These are phyloP conservation scores for Phytophthora palmivora DNA, from an alignment of 352 stramenopile genomes.

Conservation along the genomic window DNA sequence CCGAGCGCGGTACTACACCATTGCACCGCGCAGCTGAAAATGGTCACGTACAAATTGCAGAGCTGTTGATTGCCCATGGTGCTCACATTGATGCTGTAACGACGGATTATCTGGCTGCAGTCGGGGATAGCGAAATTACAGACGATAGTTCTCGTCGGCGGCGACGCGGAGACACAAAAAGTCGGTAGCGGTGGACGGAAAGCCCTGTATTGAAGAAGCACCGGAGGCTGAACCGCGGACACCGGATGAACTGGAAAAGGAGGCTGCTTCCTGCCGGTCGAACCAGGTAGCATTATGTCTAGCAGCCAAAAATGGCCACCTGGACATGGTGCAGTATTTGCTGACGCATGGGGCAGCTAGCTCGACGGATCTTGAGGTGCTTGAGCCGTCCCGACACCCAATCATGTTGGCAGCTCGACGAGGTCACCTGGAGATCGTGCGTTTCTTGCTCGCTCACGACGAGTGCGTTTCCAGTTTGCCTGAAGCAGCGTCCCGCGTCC, in stretches of 20 bases:
- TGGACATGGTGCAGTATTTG: constrained; percentile 62
- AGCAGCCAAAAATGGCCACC: constrained; percentile 58
- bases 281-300: constrained; percentile 50
- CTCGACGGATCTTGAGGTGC: constrained; percentile 27
- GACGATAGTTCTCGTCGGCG: constrained; percentile 16
- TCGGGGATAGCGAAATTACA: constrained; percentile 11
- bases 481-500: constrained; percentile 46
- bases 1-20: constrained; percentile 54
- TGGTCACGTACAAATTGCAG: constrained; percentile 55
- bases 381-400: constrained; percentile 44
- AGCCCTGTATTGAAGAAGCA: constrained; percentile 13
- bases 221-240: constrained; percentile 15
- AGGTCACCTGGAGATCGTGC: constrained; percentile 57
- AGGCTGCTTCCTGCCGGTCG: constrained; percentile 30
- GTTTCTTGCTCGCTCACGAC: constrained; percentile 45
- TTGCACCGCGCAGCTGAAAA: constrained; percentile 63
- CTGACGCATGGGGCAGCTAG: constrained; percentile 29
- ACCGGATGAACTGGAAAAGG: constrained; percentile 34
- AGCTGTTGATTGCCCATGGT: constrained; percentile 55
- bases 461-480: constrained; percentile 44
- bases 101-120: constrained; percentile 51
- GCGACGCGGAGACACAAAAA: constrained; percentile 34
- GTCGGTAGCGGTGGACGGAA: constrained; percentile 29
- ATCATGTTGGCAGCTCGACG: constrained; percentile 51
- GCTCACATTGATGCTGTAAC: constrained; percentile 69